These are phyloP conservation scores for Pilaira anomala DNA, from an alignment of 192 early-diverging fungal genomes.

Conservation along the genomic window DNA sequence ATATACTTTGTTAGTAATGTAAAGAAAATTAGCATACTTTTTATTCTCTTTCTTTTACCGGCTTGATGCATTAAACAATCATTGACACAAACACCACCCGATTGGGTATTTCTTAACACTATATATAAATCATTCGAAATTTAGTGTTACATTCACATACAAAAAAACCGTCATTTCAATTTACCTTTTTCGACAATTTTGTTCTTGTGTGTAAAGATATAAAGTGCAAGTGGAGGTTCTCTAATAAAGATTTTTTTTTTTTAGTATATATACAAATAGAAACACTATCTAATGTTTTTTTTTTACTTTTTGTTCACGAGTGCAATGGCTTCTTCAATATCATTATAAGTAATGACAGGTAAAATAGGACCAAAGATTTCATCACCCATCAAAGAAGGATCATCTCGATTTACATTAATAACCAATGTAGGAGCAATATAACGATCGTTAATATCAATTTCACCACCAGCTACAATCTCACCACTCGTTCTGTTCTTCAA, in stretches of 20 bases:
- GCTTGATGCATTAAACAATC: constrained; percentile 70
- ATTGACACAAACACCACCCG: constrained; percentile 78
- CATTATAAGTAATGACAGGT: constrained; percentile 69
- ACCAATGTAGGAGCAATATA: constrained; percentile 86
- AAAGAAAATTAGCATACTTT: not conserved
- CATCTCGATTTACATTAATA: constrained; percentile 57
- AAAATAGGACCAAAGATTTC: constrained; percentile 94
- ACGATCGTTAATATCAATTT: constrained; percentile 52
- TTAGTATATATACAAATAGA: not conserved
- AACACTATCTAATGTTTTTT: not conserved
- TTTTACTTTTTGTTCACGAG: constrained; percentile 51
- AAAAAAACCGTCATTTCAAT: not conserved
- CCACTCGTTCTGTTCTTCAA: constrained; percentile 50
- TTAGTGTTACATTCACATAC: not conserved
- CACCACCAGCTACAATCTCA: constrained; percentile 58
- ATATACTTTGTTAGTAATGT: not conserved
- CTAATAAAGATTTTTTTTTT: constrained; percentile 12
- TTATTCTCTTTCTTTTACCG: constrained; percentile 40
- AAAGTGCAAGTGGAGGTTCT: constrained; percentile 78
- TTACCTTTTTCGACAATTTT: constrained; percentile 50
- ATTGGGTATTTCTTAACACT: constrained; percentile 65
- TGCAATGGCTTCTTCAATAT: constrained; percentile 59
- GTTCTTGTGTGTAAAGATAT: constrained; percentile 61
- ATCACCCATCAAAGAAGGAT: constrained; percentile 66
- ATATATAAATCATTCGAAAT: constrained; percentile 3